These are phyloP conservation scores for Bjerkandera adusta DNA, from an alignment of 1,284 basidiomycete genomes.

Conservation along the genomic window DNA sequence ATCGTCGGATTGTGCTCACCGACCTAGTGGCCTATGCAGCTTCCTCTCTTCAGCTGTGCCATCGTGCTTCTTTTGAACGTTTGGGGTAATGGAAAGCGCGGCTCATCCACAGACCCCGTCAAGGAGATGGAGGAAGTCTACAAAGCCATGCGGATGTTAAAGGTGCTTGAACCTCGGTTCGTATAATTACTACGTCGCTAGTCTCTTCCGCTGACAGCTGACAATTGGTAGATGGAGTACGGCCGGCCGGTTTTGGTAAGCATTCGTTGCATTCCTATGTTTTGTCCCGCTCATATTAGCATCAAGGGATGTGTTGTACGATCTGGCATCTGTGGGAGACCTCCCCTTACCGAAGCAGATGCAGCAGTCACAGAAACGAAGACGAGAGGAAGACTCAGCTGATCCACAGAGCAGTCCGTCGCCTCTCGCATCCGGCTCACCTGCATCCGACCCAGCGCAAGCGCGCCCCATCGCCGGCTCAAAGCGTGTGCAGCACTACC, in stretches of 20 bases:
- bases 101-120: slow-evolving; percentile 46
- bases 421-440: background rate
- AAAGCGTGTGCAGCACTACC: slow-evolving; percentile 2
- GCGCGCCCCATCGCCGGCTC: slow-evolving; percentile 3
- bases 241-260: slow-evolving; percentile 6
- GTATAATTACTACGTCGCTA: background rate
- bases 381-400: slow-evolving; percentile 42
- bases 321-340: slow-evolving; percentile 61
- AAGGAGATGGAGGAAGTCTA: slow-evolving; percentile 70
- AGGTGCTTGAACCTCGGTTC: slow-evolving; percentile 42
- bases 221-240: background rate
- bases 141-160: slow-evolving; percentile 63
- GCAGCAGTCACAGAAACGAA: slow-evolving; percentile 46
- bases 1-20: background rate
- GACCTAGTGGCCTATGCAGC: slow-evolving; percentile 25
- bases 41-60: slow-evolving; percentile 57
- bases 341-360: slow-evolving; percentile 53
- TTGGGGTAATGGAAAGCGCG: slow-evolving; percentile 44
- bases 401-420: slow-evolving; percentile 16
- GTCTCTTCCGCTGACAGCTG: background rate
- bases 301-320: too few relatives aligned
- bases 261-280: too few relatives aligned
- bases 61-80: slow-evolving; percentile 75
- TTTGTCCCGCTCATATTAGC: too few relatives aligned
- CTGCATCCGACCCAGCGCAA: too few relatives aligned